A percentile compares a stretch with the other conserved stretches of the same genome.
These are phyloP conservation scores for Ceratobasidium sp. DNA, from an alignment of 1,284 basidiomycete genomes.

Conservation along the genomic window DNA sequence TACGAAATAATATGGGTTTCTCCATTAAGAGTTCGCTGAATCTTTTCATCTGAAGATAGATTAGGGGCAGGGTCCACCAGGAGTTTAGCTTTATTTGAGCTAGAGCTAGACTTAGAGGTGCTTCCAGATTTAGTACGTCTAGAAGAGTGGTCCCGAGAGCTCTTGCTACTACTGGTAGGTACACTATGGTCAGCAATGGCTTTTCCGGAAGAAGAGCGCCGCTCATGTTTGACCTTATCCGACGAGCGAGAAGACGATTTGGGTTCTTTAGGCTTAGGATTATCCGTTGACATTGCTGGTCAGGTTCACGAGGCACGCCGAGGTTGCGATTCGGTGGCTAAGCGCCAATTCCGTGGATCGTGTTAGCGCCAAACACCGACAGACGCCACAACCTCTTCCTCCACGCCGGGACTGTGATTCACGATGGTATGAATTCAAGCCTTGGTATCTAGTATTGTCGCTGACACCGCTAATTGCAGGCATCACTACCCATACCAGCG, in stretches of 20 bases:
- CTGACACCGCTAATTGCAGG: not conserved
- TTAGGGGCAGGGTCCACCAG: conserved; percentile 7
- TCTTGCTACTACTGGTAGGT: not conserved
- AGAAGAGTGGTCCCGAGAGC: no score
- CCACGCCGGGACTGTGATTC: not conserved
- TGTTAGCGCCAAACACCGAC: no score
- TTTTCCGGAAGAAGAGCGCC: not conserved
- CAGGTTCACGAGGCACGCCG: not conserved
- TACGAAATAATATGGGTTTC: conserved; percentile 49
- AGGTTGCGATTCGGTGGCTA: not conserved
- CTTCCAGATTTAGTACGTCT: not conserved
- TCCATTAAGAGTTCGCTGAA: conserved; percentile 8
- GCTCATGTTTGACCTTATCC: not conserved
- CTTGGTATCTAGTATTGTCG: not conserved
- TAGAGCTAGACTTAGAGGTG: not conserved
- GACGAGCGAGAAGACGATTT: not conserved
- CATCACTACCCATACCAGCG: conserved; percentile 1
- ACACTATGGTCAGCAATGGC: not conserved
- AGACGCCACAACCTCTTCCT: not conserved
- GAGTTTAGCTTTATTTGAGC: not conserved
- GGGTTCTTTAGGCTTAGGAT: not conserved
- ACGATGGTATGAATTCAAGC: conserved; percentile 13
- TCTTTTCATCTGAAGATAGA: conserved; percentile 15
- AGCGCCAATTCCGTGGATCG: no score
- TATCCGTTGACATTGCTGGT: not conserved